Evolutionary conservation across 305 asterid species (phyloP), one percentile per base, ranked within the genome.

Genomic region (Rubia tinctorum): DNA sequence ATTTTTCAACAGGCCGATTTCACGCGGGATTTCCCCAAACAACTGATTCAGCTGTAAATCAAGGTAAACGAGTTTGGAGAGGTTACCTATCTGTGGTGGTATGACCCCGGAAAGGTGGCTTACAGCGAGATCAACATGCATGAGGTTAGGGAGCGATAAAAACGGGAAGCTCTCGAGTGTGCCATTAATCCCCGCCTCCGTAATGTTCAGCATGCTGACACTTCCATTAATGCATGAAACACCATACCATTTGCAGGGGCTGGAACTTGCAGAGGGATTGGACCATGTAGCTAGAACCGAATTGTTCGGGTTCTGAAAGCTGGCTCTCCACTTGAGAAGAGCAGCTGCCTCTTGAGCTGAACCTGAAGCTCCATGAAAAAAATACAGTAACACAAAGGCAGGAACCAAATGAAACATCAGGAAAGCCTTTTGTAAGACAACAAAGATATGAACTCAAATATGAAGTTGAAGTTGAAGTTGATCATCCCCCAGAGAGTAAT

Each of bases 201-300:
- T 51, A 22, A 81, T 62, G 79, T 69, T 81, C 78, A 81, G 6
- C 14, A 34, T 60, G 43, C 18, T 30, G 17, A 78, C 67, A 53
- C 78, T 15, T 15, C 75, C 80, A 18, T 61, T 27, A 55, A 63
- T 30, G 39, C 83, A 76, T 4, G 44, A 42, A 72, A 72, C 34
- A 15, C 83, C 73, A 42, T 49, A 55, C 80, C 83, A 76, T 6
- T 18, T 25, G 80, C 78, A 80, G 22, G 78, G 75, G 42, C 74
- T 63, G 39, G 76, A 30, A 30, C 25, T 64, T 11, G 69, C n/a
- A 10, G 6, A 1, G 14, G 15, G 13, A 2, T 13, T n/a, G 71
- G 64, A 66, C 81, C 64, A 82, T 18, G 75, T 44, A 43, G 44
- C 73, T 51, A 42, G 49, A 18, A 51, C 49, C 40, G 53, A 53